Conservation (phyloP, 768 basidiomycete genomes). For the Lactarius hatsudake region DNA sequence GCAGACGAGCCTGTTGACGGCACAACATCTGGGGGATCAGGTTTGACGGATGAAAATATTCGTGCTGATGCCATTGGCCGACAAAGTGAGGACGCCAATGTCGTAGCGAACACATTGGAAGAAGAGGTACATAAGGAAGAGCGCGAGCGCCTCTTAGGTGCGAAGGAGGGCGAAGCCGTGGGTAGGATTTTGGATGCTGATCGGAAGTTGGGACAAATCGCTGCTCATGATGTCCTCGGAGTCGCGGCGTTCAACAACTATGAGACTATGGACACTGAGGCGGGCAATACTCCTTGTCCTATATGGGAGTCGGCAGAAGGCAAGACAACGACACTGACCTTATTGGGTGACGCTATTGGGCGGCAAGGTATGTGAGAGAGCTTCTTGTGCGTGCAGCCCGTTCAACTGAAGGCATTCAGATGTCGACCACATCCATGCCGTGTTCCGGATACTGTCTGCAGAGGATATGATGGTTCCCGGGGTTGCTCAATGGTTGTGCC, state of each 20-base stretch:
- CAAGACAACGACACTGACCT: constrained; percentile 8
- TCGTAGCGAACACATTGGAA: constrained; percentile 19
- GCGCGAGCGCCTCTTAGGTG: constrained; percentile 33
- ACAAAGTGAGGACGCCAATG: constrained; percentile 12
- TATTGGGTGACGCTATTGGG: constrained; percentile 20
- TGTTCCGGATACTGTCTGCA: constrained; percentile 42
- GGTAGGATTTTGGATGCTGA: constrained; percentile 33
- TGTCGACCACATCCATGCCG: constrained; percentile 35
- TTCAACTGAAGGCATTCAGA: constrained; percentile 37
- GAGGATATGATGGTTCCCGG: constrained; percentile 34
- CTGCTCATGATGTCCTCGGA: constrained; percentile 2
- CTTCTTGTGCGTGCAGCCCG: background rate
- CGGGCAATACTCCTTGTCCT: background rate
- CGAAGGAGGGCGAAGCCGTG: constrained; percentile 34
- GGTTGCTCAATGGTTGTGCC: constrained; percentile 42
- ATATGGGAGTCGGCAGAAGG: background rate
- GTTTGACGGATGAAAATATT: constrained; percentile 20
- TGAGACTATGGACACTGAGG: background rate
- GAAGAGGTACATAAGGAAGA: constrained; percentile 29
- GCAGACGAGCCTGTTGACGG: constrained; percentile 8
- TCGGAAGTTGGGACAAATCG: constrained; percentile 19
- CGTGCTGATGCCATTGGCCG: constrained; percentile 4
- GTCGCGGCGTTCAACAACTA: constrained; percentile 1
- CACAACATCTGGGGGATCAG: background rate
- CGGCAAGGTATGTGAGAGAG: constrained; percentile 3